Base-by-base conservation (phyloP, 2,329 filamentous ascomycete genomes). In the Nakataea oryzae region DNA sequence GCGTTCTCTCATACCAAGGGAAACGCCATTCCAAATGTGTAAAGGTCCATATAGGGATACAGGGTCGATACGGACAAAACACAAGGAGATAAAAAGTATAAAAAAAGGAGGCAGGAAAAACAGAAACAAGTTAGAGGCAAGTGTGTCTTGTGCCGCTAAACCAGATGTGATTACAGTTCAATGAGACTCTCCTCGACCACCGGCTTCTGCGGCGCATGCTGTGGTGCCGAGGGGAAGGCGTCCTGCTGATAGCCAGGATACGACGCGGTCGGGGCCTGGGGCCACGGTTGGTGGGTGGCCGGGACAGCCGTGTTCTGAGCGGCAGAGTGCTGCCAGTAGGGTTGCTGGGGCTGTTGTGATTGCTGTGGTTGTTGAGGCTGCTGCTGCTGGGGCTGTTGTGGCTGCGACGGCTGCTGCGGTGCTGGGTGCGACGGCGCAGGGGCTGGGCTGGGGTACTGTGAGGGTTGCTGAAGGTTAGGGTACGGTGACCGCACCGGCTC, bases 141-240 rank as follows among this genome's bases (percentile, higher is more conserved):
- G 14, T 17, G 21, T 41, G 21, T 17, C 5, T 41, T 41, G 14
- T 41, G 34, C 34, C 14, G 34, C 21, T 17, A 1, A 17, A 41
- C 34, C 14, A 41, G 34, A 41, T 41, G 34, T 5, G 21, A 41
- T 57, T 21, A 69, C 58, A 93, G 79, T 73, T 95, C 90, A 74
- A 95, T 95, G 69, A 95, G 75, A 63, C 86, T 88, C 74, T 93
- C 90, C 74, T 93, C 90, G 58, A 88, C 81, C 1, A 77, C 81
- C 17, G 82, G 82, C 68, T 79, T 78, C 71, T 73, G 79, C 61
- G 83, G 85, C 30, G 83, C 80, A 71, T 87, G 84, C 63, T 86
- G 83, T 21, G 86, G 86, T 30, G 83, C 85, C 2, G 82, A 78
- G 1, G 89, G 88, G 69, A 91, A 90, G 3, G 81, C 76, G 28